Percentiles rank a stretch among this genome's conserved stretches.
Evolutionary conservation across 2,329 filamentous ascomycete genomes (phyloP).

Genomic region (Orbilia blumenaviensis): DNA sequence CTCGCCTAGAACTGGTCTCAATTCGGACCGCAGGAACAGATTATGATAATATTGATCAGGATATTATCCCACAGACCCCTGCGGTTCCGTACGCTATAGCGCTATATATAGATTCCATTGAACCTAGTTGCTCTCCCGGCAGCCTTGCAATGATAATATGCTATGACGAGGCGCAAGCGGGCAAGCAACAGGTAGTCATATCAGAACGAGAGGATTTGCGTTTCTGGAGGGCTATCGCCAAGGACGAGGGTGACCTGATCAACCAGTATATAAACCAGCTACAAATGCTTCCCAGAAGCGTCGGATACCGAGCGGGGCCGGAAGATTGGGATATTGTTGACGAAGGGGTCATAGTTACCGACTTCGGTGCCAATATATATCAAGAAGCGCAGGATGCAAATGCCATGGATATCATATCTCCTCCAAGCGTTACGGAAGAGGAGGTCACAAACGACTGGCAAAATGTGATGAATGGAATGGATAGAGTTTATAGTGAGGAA

Average conservation of each 20-base stretch:
- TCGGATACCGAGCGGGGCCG: not conserved
- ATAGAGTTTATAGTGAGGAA: not conserved
- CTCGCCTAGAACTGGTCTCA: not conserved
- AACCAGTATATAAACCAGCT: not conserved
- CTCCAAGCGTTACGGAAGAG: conserved; percentile 3
- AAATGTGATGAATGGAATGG: not conserved
- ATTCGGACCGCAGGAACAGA: not conserved
- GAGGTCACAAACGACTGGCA: not conserved
- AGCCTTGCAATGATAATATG: not conserved
- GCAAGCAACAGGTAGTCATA: not conserved
- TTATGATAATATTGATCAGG: not conserved
- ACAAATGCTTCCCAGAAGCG: not conserved
- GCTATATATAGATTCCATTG: not conserved
- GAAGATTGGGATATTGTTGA: not conserved
- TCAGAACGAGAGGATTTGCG: not conserved
- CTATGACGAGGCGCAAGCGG: not conserved
- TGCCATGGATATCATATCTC: no score
- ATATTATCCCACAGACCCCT: not conserved
- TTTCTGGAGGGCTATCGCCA: not conserved
- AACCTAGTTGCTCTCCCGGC: not conserved
- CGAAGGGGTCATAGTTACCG: not conserved
- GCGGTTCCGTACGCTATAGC: not conserved
- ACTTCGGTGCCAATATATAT: not conserved
- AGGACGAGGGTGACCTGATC: not conserved
- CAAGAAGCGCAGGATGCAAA: no score